Conservation (phyloP, 768 basidiomycete species). For the Hypholoma sublateritium region DNA sequence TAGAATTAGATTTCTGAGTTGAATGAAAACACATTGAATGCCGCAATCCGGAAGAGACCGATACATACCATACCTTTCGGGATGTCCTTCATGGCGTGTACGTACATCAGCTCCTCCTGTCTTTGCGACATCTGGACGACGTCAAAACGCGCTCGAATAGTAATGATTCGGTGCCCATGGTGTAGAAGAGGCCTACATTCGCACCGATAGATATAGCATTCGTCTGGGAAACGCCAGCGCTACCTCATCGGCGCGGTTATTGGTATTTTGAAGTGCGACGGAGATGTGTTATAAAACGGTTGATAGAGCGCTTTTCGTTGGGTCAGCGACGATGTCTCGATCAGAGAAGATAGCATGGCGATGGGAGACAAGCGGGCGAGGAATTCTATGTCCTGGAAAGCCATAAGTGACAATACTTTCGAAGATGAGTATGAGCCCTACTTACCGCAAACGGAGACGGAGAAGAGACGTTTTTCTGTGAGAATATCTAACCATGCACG, state of each 20-base stretch:
- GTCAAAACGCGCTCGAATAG: conserved; percentile 67
- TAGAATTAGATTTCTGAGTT: too few relatives aligned
- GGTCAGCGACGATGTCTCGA: conserved; percentile 30
- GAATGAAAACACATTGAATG: too few relatives aligned
- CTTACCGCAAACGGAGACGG: conserved; percentile 50
- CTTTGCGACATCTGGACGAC: conserved; percentile 62
- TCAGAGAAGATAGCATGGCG: conserved; percentile 35
- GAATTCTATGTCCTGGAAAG: too few relatives aligned
- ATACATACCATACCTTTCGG: conserved; percentile 46
- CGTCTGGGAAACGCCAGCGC: conserved; percentile 64
- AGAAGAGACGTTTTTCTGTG: conserved; percentile 53
- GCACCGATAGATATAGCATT: conserved; percentile 58
- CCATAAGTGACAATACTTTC: background rate
- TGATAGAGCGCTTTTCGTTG: conserved; percentile 47
- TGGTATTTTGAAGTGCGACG: conserved; percentile 37
- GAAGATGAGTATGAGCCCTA: background rate
- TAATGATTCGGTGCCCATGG: conserved; percentile 71
- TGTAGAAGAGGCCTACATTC: conserved; percentile 63
- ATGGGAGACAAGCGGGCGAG: conserved; percentile 37
- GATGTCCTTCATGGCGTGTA: conserved; percentile 59
- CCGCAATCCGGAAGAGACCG: background rate
- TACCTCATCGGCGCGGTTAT: conserved; percentile 39
- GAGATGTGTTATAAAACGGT: conserved; percentile 57
- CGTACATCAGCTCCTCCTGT: conserved; percentile 45
- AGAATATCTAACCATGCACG: conserved; percentile 28